Evolutionary conservation across 768 basidiomycete species (phyloP).

Genomic region (Gyrodon lividus): DNA sequence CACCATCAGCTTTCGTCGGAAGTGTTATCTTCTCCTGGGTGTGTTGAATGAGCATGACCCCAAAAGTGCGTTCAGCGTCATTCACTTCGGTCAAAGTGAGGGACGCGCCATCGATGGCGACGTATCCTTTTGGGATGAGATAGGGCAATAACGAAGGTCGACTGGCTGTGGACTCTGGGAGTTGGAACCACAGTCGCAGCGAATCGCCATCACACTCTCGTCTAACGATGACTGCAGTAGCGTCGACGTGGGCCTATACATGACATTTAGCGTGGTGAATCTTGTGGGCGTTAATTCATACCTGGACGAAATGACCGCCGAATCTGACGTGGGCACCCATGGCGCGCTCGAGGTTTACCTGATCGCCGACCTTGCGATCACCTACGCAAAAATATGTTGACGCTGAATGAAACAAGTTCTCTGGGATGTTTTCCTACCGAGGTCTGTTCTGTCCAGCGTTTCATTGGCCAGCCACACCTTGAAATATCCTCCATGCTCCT

Average conservation of each 20-base stretch:
- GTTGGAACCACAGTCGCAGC: slow-evolving; percentile 76
- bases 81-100: slow-evolving; percentile 84
- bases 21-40: slow-evolving; percentile 88
- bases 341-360: slow-evolving; percentile 91
- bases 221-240: slow-evolving; percentile 73
- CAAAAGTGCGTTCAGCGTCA: slow-evolving; percentile 61
- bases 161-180: slow-evolving; percentile 56
- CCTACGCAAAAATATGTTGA: slow-evolving; percentile 44
- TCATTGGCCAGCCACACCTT: slow-evolving; percentile 96
- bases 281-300: slow-evolving; percentile 30
- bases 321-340: slow-evolving; percentile 91
- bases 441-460: slow-evolving; percentile 85
- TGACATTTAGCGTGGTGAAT: background rate
- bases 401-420: background rate
- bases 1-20: slow-evolving; percentile 68
- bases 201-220: slow-evolving; percentile 82
- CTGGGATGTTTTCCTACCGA: slow-evolving; percentile 51
- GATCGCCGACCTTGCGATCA: slow-evolving; percentile 71
- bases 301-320: slow-evolving; percentile 98
- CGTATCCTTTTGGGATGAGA: slow-evolving; percentile 91
- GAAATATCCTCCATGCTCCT: slow-evolving; percentile 73
- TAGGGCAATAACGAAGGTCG: slow-evolving; percentile 72
- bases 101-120: slow-evolving; percentile 92
- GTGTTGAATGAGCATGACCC: slow-evolving; percentile 94
- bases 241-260: slow-evolving; percentile 89